Evolutionary conservation across 306 rosid genomes (phyloP), one percentile per base, ranked within the genome.

Genomic region (Vicia sativa): DNA sequence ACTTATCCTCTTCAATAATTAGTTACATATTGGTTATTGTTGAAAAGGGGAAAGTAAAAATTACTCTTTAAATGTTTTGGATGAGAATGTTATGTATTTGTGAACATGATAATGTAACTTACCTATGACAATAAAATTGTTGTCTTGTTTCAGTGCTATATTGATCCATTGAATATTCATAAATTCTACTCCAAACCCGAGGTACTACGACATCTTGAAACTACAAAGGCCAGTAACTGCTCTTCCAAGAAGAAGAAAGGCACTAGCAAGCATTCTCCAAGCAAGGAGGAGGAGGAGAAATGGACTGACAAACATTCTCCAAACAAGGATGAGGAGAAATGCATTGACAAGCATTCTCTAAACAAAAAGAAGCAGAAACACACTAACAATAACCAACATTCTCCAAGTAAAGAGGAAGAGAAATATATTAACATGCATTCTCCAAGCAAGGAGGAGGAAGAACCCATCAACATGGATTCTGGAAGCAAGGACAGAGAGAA

Each of bases 141-240:
- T 62, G 53, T 68, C 49, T 44, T 77, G 71, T 77, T 84, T 78
- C 84, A 89, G 98, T 82, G 87, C 78, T 92, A 82, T 77, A 67
- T 81, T 72, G 86, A 92, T 75, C 92, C 95, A n/a, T 67, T 62
- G 16, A 78, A 67, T 9, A 79, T 75, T 72, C 29, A 45, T 81
- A 92, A 66, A 77, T 92, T 87, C 82, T 92, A 82, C 87, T 92
- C 98, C 73, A 92, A 87, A 74, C 91, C 92, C 37, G 88, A 84
- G 79, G 96, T 92, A 21, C 73, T 87, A 34, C 92, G 89, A 42
- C 80, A 89, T 68, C 95, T 92, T 52, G 82, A 80, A 65, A 74
- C 84, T 43, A 48, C 65, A 37, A 81, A 80, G 77, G 77, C 28
- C 71, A 74, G 54, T 64, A 67, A 16, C 66, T 19, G 67, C 78